phyloP scores from a whole-genome alignment of 2,329 filamentous ascomycete genomes.

The Hypomyces rosellus region DNA sequence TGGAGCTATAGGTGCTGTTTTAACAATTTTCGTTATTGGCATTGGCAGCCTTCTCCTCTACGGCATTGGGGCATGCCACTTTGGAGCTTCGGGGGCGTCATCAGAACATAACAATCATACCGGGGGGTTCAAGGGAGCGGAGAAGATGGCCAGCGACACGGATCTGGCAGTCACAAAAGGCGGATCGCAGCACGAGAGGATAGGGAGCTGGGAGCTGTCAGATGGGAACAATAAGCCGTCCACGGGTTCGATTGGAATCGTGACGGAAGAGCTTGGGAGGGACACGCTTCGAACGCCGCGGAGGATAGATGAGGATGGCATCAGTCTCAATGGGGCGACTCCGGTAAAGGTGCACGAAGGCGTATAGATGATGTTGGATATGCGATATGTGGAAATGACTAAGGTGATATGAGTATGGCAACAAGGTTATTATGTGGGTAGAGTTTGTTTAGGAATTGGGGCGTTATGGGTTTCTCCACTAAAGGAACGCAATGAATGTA shows the following conservation, averaged over 20 bases:
- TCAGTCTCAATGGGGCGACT: slow-evolving; percentile 29
- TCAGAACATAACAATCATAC: slow-evolving; percentile 14
- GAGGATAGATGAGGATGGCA: slow-evolving; percentile 17
- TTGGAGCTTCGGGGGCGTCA: slow-evolving; percentile 16
- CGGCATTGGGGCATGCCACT: slow-evolving; percentile 27
- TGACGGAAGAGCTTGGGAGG: slow-evolving; percentile 17
- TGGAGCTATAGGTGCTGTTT: slow-evolving; percentile 40
- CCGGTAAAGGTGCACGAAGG: slow-evolving; percentile 35
- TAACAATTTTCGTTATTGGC: slow-evolving; percentile 31
- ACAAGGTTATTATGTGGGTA: not conserved
- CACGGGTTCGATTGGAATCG: slow-evolving; percentile 16
- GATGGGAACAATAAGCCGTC: slow-evolving; percentile 13
- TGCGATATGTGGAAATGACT: too few relatives aligned
- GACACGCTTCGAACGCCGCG: slow-evolving; percentile 2
- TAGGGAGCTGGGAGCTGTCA: slow-evolving; percentile 45
- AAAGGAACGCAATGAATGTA: not conserved
- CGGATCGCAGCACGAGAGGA: slow-evolving; percentile 38
- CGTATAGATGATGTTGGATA: slow-evolving; percentile 22
- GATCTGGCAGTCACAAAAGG: slow-evolving; percentile 35
- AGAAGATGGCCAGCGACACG: slow-evolving; percentile 38
- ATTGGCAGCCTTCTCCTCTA: slow-evolving; percentile 27
- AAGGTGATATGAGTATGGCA: not conserved
- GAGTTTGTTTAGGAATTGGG: not conserved
- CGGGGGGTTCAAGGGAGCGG: slow-evolving; percentile 38
- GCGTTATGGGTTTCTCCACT: not conserved